Percentiles rank a stretch among this genome's conserved stretches.
Conservation (phyloP, 2,329 filamentous ascomycete species). For the Alternaria brassicae region DNA sequence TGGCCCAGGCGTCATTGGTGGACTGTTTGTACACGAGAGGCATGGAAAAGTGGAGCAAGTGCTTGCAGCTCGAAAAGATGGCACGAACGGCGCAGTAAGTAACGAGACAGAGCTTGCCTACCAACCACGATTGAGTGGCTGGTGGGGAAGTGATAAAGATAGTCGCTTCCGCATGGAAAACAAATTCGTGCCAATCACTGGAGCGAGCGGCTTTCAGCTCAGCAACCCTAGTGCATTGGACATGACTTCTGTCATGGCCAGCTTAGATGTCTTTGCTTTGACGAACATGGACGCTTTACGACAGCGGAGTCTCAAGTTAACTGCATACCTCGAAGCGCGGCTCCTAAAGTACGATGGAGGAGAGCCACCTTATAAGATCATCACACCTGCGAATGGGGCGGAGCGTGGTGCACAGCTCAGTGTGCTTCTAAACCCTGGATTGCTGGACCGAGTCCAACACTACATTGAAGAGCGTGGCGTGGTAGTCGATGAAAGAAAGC, state of each 20-base stretch:
- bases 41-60: slow-evolving; percentile 65
- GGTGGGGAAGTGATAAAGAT: slow-evolving; percentile 84
- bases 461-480: slow-evolving; percentile 72
- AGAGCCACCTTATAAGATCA: slow-evolving; percentile 55
- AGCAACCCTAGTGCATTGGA: slow-evolving; percentile 84
- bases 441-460: slow-evolving; percentile 72
- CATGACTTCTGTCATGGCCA: slow-evolving; percentile 74
- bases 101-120: slow-evolving; percentile 55
- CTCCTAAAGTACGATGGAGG: slow-evolving; percentile 32
- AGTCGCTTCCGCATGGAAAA: slow-evolving; percentile 86
- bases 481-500: slow-evolving; percentile 82
- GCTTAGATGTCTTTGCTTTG: slow-evolving; percentile 75
- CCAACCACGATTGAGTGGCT: slow-evolving; percentile 74
- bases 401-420: slow-evolving; percentile 83
- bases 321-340: slow-evolving; percentile 73
- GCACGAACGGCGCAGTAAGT: slow-evolving; percentile 38
- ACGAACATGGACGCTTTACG: slow-evolving; percentile 74
- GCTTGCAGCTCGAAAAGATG: background rate
- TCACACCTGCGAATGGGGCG: slow-evolving; percentile 73
- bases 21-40: slow-evolving; percentile 78
- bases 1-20: slow-evolving; percentile 81
- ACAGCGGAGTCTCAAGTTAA: slow-evolving; percentile 74
- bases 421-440: slow-evolving; percentile 69
- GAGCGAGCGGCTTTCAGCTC: slow-evolving; percentile 83
- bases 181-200: slow-evolving; percentile 75